These are phyloP conservation scores for Diaporthe ampelina DNA, from an alignment of 2,329 filamentous ascomycete species.

Conservation along the genomic window DNA sequence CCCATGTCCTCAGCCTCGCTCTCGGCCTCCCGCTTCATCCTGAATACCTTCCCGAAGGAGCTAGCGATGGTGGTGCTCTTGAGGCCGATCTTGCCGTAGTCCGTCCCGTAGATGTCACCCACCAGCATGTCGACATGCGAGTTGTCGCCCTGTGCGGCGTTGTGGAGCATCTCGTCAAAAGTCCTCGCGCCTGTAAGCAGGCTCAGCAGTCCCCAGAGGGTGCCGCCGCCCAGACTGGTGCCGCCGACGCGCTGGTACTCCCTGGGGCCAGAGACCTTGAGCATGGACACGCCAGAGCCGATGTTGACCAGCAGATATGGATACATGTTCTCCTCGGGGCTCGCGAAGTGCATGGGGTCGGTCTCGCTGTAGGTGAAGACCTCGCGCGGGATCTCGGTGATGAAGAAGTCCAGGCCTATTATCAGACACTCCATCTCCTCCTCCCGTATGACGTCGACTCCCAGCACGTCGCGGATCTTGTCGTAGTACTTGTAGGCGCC, in stretches of 20 bases:
- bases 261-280: conserved; percentile 93
- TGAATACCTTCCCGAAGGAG: conserved; percentile 97
- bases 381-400: conserved; percentile 95
- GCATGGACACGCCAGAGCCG: conserved; percentile 95
- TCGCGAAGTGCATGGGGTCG: conserved; percentile 90
- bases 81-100: conserved; percentile 95
- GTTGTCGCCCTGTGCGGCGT: conserved; percentile 94
- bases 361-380: conserved; percentile 96
- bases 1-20: conserved; percentile 80
- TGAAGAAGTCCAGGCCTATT: conserved; percentile 97
- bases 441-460: conserved; percentile 89
- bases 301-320: conserved; percentile 99
- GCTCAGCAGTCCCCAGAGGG: conserved; percentile 94
- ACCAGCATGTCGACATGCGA: conserved; percentile 95
- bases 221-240: conserved; percentile 95
- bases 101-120: conserved; percentile 96
- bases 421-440: conserved; percentile 99
- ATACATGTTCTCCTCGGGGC: conserved; percentile 85
- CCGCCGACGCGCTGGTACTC: conserved; percentile 93
- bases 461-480: conserved; percentile 84
- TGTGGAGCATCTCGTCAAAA: conserved; percentile 97
- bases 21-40: conserved; percentile 89
- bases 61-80: conserved; percentile 97
- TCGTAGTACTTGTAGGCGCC: conserved; percentile 98
- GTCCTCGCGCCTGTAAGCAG: conserved; percentile 91